phyloP scores from a whole-genome alignment of 169 alveolate genomes.

The Eimeria sp. region DNA sequence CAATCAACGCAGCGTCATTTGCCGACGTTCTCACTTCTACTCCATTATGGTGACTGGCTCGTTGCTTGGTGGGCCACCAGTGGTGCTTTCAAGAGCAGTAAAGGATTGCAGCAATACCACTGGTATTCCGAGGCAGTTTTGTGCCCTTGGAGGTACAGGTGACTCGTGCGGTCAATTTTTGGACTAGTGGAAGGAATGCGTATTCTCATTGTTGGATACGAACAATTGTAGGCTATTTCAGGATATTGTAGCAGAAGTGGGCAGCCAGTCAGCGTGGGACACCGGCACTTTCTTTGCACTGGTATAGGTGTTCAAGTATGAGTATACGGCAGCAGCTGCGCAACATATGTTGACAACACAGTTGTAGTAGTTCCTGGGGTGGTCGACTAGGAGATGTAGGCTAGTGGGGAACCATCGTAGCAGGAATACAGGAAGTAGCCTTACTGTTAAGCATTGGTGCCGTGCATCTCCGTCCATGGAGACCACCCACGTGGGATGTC shows the following conservation, averaged over 20 bases:
- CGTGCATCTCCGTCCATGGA: too few species aligned
- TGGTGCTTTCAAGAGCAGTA: neutral
- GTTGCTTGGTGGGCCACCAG: constrained; percentile 29
- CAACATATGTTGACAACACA: neutral
- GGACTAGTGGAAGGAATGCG: neutral
- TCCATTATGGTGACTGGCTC: constrained; percentile 29
- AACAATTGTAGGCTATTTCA: neutral
- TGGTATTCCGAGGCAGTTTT: constrained; percentile 32
- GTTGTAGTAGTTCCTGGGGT: too few species aligned
- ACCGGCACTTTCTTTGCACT: too few species aligned
- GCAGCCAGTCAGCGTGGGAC: too few species aligned
- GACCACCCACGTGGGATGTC: too few species aligned
- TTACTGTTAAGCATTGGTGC: too few species aligned
- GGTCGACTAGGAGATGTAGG: too few species aligned
- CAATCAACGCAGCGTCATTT: neutral
- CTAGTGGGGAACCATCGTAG: too few species aligned
- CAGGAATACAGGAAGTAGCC: neutral
- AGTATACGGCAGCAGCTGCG: neutral
- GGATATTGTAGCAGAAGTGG: neutral
- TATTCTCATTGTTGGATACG: constrained; percentile 2
- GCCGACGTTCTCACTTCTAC: neutral
- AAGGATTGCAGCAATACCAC: constrained; percentile 9
- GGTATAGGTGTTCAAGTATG: too few species aligned
- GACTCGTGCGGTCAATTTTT: constrained; percentile 18
- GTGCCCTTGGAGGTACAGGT: constrained; percentile 36